Conservation (phyloP, 2,329 filamentous ascomycete genomes). For the Fusarium sublunatum region DNA sequence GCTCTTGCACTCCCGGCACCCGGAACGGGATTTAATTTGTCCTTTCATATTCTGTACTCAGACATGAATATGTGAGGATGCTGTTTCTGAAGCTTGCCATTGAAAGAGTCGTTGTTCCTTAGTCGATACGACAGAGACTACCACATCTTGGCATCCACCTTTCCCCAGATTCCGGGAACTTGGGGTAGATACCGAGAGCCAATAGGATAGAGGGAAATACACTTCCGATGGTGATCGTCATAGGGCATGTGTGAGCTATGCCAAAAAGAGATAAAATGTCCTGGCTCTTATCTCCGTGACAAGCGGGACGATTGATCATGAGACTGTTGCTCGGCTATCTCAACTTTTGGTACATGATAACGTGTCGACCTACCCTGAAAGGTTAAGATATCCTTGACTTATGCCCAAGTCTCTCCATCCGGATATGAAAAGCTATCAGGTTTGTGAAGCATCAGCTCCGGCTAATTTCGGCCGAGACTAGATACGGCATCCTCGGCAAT, state of each 20-base stretch:
- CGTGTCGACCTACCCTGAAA: conserved; percentile 7
- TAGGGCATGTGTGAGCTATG: conserved; percentile 12
- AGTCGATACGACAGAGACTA: not conserved
- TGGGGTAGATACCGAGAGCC: conserved; percentile 9
- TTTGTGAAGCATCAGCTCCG: too few species aligned
- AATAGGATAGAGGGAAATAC: conserved; percentile 12
- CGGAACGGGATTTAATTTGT: conserved; percentile 30
- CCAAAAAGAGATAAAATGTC: conserved; percentile 33
- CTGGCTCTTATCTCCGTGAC: conserved; percentile 14
- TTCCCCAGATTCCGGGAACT: conserved; percentile 20
- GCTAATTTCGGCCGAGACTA: too few species aligned
- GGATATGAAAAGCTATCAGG: too few species aligned
- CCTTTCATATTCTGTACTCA: conserved; percentile 15
- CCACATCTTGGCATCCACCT: not conserved
- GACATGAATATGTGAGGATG: not conserved
- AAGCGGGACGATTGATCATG: conserved; percentile 5
- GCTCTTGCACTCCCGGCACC: conserved; percentile 25
- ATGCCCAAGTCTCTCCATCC: not conserved
- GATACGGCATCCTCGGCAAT: too few species aligned
- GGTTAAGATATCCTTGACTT: conserved; percentile 6
- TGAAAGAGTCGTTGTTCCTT: conserved; percentile 5
- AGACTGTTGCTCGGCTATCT: not conserved
- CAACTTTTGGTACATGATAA: not conserved
- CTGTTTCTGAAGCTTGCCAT: conserved; percentile 7
- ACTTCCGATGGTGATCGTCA: conserved; percentile 9